Conservation (phyloP, 2,329 filamentous ascomycete species). For the Coniochaeta ligniaria region DNA sequence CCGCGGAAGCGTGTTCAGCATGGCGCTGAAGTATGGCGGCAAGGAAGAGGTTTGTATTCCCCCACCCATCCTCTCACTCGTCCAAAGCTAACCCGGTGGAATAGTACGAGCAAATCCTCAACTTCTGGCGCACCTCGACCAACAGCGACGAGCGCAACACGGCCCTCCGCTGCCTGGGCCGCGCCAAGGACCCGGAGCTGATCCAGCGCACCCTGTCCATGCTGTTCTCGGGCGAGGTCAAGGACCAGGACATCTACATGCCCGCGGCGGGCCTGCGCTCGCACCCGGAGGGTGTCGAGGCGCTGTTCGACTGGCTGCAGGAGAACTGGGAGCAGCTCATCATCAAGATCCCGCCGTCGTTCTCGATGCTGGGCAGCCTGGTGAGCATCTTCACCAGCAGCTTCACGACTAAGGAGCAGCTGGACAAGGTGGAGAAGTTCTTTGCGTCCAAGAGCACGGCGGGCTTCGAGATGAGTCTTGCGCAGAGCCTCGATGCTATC, state of each 20-base stretch:
- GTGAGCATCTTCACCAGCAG: constrained; percentile 75
- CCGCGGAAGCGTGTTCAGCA: constrained; percentile 76
- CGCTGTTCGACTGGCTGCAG: constrained; percentile 77
- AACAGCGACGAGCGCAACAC: constrained; percentile 89
- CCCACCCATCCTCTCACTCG: background rate
- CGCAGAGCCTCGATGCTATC: constrained; percentile 83
- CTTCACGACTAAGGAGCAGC: constrained; percentile 71
- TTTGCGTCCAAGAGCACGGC: constrained; percentile 76
- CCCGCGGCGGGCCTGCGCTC: constrained; percentile 72
- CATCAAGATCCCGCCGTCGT: constrained; percentile 75
- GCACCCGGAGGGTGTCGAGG: constrained; percentile 70
- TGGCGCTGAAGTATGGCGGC: constrained; percentile 77
- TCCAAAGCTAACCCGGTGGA: background rate
- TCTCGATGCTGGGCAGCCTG: constrained; percentile 79
- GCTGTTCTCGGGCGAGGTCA: constrained; percentile 72
- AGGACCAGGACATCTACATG: constrained; percentile 91
- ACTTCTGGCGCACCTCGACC: constrained; percentile 67
- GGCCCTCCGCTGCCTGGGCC: constrained; percentile 75
- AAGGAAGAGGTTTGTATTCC: constrained; percentile 60
- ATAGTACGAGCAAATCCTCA: constrained; percentile 67
- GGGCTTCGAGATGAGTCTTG: constrained; percentile 78
- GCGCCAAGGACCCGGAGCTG: constrained; percentile 68
- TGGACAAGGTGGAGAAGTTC: constrained; percentile 71
- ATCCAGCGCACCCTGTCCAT: constrained; percentile 75
- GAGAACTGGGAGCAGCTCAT: constrained; percentile 81